These are phyloP conservation scores for Hypoxylon sp. DNA, from an alignment of 2,329 filamentous ascomycete genomes.

Conservation along the genomic window DNA sequence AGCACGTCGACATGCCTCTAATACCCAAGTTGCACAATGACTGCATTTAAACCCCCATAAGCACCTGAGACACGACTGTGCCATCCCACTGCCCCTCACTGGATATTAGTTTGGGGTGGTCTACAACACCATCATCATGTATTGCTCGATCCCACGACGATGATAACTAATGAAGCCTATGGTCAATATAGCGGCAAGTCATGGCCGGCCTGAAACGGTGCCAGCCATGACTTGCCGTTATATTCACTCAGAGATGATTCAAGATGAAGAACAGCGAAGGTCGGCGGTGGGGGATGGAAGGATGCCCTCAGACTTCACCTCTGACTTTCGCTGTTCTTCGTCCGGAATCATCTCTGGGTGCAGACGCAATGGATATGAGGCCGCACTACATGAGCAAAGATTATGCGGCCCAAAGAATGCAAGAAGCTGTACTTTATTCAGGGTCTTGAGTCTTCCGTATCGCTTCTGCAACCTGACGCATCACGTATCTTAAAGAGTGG, in stretches of 20 bases:
- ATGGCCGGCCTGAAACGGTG: neutral
- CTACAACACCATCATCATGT: neutral
- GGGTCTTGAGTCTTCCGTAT: neutral
- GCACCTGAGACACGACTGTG: neutral
- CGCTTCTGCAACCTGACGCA: too few species aligned
- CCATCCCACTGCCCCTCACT: too few species aligned
- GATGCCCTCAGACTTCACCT: neutral
- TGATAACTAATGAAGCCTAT: neutral
- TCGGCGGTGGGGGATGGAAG: neutral
- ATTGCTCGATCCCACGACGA: neutral
- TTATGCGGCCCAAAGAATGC: neutral
- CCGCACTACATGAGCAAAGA: neutral
- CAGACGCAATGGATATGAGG: neutral
- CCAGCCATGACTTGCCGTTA: neutral
- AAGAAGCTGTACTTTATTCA: neutral
- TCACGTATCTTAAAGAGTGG: too few species aligned
- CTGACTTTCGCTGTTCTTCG: too few species aligned
- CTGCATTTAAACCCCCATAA: too few species aligned
- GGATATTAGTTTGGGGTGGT: neutral
- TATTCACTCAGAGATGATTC: neutral
- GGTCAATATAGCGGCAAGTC: neutral
- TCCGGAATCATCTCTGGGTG: neutral
- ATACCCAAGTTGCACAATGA: too few species aligned
- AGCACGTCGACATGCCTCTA: neutral
- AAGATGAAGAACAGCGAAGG: neutral